Base-by-base conservation (phyloP, 192 early-diverging fungal genomes). In the Umbelopsis vinacea region DNA sequence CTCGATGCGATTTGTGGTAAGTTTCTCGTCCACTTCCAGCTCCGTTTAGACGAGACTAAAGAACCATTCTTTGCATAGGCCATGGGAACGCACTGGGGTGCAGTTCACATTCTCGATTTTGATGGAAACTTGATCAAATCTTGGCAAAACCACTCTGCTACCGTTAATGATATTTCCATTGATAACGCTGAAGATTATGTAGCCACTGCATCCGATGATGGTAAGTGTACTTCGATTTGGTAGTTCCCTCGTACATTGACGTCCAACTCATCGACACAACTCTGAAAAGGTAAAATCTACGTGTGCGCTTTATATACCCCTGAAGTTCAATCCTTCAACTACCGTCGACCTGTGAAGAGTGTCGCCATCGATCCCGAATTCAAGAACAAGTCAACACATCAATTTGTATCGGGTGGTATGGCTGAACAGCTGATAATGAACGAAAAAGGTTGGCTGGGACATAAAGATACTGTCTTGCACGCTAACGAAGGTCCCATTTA, bases 401-500 rank as follows among this genome's bases (percentile, higher is more conserved):
- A 91, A 54, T 93, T 97, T 76, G 90, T 94, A 14, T 93, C 89
- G 1, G 98, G 98, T 72, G 98, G 97, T 50, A 91, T 92, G 79
- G 91, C 92, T 8, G 98, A 94, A 60, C 87, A 92, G 66, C 85
- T 99, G 22, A 79, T 92, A 7, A 79, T 98, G 84, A 90, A 89
- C 46, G 94, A 95, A 72, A 95, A 96, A 82, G 93, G 90, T 80
- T 99, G 98, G 98, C 90, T 95, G 55, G 95, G 94, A 17, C 88
- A 90, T 57, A 85, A 85, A 53, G 92, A 96, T 71, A 88, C 85
- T 26, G 84, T 94, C 0, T 79, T 99, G 63, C 91, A 92, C 68
- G 92, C 92, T 6, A 95, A 95, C 46, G 92, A 96, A 52, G 98
- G 98, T 0, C 91, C 93, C 4, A 92, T 99, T 46, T 93, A 91